phyloP scores from a whole-genome alignment of 352 stramenopile genomes.

The Globisporangium splendens region DNA sequence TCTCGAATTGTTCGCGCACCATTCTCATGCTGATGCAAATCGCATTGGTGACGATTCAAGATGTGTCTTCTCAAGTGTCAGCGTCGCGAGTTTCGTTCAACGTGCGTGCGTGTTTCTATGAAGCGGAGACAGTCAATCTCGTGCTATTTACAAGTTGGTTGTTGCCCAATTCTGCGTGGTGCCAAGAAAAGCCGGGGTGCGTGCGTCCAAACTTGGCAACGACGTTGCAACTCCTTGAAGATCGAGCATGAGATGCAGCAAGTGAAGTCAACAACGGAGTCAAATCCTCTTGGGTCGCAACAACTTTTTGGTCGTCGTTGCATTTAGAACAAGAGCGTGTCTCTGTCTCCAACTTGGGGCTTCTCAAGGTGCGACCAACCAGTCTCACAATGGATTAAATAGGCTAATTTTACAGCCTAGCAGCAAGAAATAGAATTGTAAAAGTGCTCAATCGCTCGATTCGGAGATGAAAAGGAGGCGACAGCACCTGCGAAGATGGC shows the following conservation, averaged over 20 bases:
- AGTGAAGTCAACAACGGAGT: neutral
- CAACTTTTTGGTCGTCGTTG: neutral
- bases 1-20: neutral
- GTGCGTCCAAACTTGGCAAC: neutral
- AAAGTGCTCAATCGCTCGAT: neutral
- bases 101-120: neutral
- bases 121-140: no score
- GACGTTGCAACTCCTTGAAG: neutral
- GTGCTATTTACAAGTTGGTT: no score
- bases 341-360: neutral
- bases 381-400: neutral
- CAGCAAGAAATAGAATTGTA: neutral
- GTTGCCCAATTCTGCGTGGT: neutral
- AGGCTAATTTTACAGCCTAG: neutral
- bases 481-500: conserved; percentile 7
- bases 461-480: neutral
- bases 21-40: neutral
- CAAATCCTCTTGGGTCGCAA: neutral
- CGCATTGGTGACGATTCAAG: neutral
- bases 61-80: neutral
- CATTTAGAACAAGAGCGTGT: neutral
- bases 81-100: no score
- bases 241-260: neutral
- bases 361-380: no score
- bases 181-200: neutral